Conservation (phyloP, 2,329 filamentous ascomycete genomes). For the Xylaria sp. region DNA sequence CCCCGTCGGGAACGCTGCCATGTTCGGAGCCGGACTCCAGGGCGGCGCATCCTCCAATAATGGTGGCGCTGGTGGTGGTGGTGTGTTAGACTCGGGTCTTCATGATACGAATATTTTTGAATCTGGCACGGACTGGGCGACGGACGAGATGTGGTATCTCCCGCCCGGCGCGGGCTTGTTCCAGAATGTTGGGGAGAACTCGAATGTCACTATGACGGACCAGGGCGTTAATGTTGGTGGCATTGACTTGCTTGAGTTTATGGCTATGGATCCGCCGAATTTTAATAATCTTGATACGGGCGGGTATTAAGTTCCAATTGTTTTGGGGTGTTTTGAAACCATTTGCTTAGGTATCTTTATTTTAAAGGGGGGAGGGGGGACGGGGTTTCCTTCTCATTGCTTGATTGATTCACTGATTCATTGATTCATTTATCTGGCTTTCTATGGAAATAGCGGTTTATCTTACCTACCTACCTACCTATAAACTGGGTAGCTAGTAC, state of each 20-base stretch:
- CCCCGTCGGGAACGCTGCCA: slow-evolving; percentile 52
- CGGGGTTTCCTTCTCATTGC: too few relatives aligned
- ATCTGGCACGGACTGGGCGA: slow-evolving; percentile 57
- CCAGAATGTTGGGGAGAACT: slow-evolving; percentile 64
- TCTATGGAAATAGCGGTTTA: too few relatives aligned
- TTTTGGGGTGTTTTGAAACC: too few relatives aligned
- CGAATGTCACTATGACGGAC: slow-evolving; percentile 68
- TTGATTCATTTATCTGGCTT: too few relatives aligned
- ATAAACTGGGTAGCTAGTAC: too few relatives aligned
- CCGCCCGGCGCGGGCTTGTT: slow-evolving; percentile 68
- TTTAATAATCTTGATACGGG: slow-evolving; percentile 35
- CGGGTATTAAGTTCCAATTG: slow-evolving; percentile 31
- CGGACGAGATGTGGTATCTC: slow-evolving; percentile 69
- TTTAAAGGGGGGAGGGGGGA: too few relatives aligned
- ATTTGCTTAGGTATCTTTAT: too few relatives aligned
- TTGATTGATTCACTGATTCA: too few relatives aligned
- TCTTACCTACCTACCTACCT: too few relatives aligned
- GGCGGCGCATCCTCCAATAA: slow-evolving; percentile 45
- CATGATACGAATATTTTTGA: slow-evolving; percentile 53
- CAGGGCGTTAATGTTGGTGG: slow-evolving; percentile 72
- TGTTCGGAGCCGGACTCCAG: slow-evolving; percentile 54
- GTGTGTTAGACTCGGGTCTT: slow-evolving; percentile 40
- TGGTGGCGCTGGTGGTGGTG: too few relatives aligned
- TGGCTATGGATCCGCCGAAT: slow-evolving; percentile 60
- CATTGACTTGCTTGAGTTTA: slow-evolving; percentile 70